phyloP scores from a whole-genome alignment of 2,329 filamentous ascomycete genomes.

The Akanthomyces uredinophilus region DNA sequence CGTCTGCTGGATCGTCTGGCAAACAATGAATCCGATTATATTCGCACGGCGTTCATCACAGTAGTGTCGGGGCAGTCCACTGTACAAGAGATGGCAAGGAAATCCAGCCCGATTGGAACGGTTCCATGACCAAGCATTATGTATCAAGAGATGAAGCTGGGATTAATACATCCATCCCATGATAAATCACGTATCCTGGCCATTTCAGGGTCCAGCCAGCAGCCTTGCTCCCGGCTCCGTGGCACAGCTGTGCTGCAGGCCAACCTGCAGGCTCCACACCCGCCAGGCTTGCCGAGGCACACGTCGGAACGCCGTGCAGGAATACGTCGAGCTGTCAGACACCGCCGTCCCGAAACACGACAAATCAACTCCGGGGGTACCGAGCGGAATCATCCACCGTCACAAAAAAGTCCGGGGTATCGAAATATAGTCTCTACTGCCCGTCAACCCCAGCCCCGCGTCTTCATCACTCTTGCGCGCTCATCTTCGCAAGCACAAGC shows the following conservation, averaged over 20 bases:
- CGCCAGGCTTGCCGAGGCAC: slow-evolving; percentile 3
- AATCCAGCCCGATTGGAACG: too few relatives aligned
- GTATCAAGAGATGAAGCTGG: too few relatives aligned
- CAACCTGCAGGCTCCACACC: background rate
- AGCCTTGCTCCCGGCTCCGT: background rate
- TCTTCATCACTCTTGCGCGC: background rate
- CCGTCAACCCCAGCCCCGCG: background rate
- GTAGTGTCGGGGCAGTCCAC: too few relatives aligned
- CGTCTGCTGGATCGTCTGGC: too few relatives aligned
- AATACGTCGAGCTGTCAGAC: background rate
- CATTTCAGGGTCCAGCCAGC: too few relatives aligned
- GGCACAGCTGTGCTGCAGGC: too few relatives aligned
- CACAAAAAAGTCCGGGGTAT: background rate
- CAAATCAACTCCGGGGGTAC: slow-evolving; percentile 7
- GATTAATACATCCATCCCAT: too few relatives aligned
- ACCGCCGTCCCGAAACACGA: background rate
- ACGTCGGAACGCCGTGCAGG: background rate
- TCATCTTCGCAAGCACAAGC: slow-evolving; percentile 1
- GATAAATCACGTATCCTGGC: too few relatives aligned
- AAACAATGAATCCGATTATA: too few relatives aligned
- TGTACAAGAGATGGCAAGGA: too few relatives aligned
- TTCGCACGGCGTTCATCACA: too few relatives aligned
- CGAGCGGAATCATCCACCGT: background rate
- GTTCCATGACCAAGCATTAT: too few relatives aligned
- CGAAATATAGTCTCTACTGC: background rate